Evolutionary conservation across 2,329 filamentous ascomycete species (phyloP).

Genomic region (Epichloe uncinata): DNA sequence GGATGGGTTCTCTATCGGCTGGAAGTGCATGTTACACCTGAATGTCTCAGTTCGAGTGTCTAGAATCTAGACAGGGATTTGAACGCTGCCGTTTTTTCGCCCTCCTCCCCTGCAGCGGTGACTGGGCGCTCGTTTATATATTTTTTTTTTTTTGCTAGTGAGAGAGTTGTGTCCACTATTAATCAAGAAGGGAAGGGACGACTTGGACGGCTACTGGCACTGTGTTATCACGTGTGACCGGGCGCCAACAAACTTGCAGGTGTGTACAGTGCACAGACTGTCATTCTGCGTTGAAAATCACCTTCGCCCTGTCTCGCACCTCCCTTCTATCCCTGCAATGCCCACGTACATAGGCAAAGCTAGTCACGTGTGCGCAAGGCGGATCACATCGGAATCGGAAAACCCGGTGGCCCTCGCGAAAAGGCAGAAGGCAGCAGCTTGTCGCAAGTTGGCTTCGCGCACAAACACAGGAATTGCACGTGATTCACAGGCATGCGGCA

Average conservation of each 20-base stretch:
- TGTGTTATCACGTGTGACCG: background rate
- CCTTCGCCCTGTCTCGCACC: background rate
- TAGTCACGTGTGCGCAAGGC: too few species aligned
- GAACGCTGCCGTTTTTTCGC: constrained; percentile 27
- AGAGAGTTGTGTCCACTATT: background rate
- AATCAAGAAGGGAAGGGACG: background rate
- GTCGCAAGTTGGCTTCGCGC: too few species aligned
- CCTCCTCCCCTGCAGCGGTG: background rate
- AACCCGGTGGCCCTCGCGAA: too few species aligned
- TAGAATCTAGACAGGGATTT: background rate
- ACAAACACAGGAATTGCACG: too few species aligned
- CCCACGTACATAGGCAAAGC: too few species aligned
- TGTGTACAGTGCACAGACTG: background rate
- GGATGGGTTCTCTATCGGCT: constrained; percentile 16
- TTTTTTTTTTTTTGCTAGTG: background rate
- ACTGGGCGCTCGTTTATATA: background rate
- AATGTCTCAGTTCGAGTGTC: background rate
- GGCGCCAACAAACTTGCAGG: background rate
- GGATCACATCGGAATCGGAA: too few species aligned
- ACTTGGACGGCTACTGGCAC: background rate
- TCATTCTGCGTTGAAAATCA: too few species aligned
- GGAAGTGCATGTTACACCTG: constrained; percentile 20
- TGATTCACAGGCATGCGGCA: too few species aligned
- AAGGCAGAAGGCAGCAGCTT: too few species aligned
- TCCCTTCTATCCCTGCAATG: background rate